These are phyloP conservation scores for Candida hispaniensis DNA, from an alignment of 805 yeast genomes.

Conservation along the genomic window DNA sequence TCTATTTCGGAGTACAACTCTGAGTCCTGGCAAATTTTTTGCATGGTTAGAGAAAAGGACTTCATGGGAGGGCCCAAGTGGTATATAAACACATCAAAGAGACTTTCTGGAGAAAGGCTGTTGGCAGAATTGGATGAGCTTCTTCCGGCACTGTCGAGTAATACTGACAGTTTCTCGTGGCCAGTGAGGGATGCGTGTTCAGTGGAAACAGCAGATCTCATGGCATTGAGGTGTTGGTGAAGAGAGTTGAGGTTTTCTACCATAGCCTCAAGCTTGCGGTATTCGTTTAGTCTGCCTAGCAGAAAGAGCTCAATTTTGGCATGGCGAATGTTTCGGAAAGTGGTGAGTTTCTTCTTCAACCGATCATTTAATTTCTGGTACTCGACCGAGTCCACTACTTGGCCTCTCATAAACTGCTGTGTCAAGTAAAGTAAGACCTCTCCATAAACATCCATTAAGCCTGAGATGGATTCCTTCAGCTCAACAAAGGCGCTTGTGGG, in stretches of 20 bases:
- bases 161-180: too few species aligned
- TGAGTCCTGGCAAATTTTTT: conserved; percentile 44
- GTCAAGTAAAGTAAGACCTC: conserved; percentile 37
- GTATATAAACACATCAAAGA: conserved; percentile 56
- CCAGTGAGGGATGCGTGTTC: conserved; percentile 7
- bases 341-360: conserved; percentile 25
- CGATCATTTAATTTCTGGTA: conserved; percentile 32
- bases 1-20: conserved; percentile 13
- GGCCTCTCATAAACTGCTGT: conserved; percentile 41
- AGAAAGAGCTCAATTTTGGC: conserved; percentile 49
- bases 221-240: conserved; percentile 13
- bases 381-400: conserved; percentile 31
- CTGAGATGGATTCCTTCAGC: conserved; percentile 39
- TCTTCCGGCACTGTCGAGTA: conserved; percentile 1
- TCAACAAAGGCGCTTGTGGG: conserved; percentile 46
- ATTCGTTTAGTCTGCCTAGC: conserved; percentile 48
- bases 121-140: not conserved
- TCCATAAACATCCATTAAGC: conserved; percentile 44
- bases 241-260: conserved; percentile 27
- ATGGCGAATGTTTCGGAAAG: conserved; percentile 42
- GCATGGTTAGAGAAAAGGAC: conserved; percentile 52
- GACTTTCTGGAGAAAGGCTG: conserved; percentile 27
- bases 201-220: conserved; percentile 8
- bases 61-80: conserved; percentile 64
- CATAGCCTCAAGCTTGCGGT: conserved; percentile 34